phyloP scores from a whole-genome alignment of 495 filamentous ascomycete genomes.

The Daldinia decipiens region DNA sequence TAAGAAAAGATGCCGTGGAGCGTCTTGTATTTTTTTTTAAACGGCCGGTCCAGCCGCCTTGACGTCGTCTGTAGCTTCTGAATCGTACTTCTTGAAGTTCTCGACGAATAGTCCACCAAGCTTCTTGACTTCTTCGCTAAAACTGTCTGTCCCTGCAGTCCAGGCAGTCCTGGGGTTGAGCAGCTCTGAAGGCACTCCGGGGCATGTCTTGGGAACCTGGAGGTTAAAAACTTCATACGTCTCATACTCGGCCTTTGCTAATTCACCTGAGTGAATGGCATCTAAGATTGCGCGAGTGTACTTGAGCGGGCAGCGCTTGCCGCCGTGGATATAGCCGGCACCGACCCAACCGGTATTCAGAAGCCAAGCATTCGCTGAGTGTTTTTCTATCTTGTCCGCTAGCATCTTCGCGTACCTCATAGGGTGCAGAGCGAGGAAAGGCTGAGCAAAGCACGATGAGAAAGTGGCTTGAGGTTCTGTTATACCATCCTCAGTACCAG shows the following conservation, averaged over 20 bases:
- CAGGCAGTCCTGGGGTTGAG: constrained; percentile 94
- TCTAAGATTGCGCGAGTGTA: constrained; percentile 99
- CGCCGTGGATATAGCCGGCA: constrained; percentile 91
- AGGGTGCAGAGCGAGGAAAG: constrained; percentile 97
- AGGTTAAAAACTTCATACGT: constrained; percentile 97
- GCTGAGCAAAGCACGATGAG: constrained; percentile 99
- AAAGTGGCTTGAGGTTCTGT: constrained; percentile 98
- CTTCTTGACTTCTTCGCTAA: constrained; percentile 87
- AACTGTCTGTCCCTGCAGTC: constrained; percentile 79
- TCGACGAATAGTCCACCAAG: constrained; percentile 87
- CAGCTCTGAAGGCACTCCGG: constrained; percentile 86
- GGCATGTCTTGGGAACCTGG: constrained; percentile 85
- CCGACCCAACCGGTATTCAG: constrained; percentile 99
- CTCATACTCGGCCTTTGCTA: constrained; percentile 92
- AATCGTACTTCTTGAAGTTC: constrained; percentile 96
- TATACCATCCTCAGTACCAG: constrained; percentile 95
- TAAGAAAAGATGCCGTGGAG: constrained; percentile 19
- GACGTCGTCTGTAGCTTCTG: constrained; percentile 86
- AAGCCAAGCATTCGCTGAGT: constrained; percentile 97
- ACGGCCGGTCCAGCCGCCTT: constrained; percentile 71
- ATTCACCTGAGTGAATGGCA: constrained; percentile 94
- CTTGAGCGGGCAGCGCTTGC: constrained; percentile 98
- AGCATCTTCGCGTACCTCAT: constrained; percentile 99
- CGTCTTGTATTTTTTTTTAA: constrained; percentile 41
- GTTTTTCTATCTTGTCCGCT: constrained; percentile 93